Conservation (phyloP, 1,284 basidiomycete species). For the Anthracocystis panici-leucophaei region DNA sequence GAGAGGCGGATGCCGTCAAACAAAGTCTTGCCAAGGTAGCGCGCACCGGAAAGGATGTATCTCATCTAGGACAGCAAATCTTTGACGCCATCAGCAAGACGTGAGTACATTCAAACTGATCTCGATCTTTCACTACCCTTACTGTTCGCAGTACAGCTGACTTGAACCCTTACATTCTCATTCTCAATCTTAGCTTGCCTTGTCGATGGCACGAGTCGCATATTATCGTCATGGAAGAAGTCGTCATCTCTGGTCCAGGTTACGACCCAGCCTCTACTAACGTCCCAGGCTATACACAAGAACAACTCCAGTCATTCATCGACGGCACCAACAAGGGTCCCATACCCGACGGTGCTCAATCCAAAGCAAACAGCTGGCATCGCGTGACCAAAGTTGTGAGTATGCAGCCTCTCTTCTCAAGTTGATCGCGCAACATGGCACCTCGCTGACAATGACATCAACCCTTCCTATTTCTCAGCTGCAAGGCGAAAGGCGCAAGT, state of each 20-base stretch:
- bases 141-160: neutral
- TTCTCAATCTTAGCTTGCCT: slow-evolving; percentile 48
- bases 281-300: slow-evolving; percentile 53
- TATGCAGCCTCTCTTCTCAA: slow-evolving; percentile 5
- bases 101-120: slow-evolving; percentile 41
- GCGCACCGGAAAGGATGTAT: slow-evolving; percentile 56
- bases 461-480: slow-evolving; percentile 21
- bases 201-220: slow-evolving; percentile 67
- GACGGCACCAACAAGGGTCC: slow-evolving; percentile 39
- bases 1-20: slow-evolving; percentile 54
- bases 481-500: slow-evolving; percentile 60
- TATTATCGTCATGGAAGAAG: slow-evolving; percentile 69
- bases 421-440: neutral
- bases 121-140: neutral
- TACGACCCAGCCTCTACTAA: slow-evolving; percentile 61
- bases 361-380: slow-evolving; percentile 62
- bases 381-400: slow-evolving; percentile 64
- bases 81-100: slow-evolving; percentile 68
- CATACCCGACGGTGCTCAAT: slow-evolving; percentile 46
- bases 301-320: slow-evolving; percentile 53
- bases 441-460: neutral
- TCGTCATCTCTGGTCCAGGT: slow-evolving; percentile 61
- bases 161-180: neutral
- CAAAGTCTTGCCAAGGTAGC: slow-evolving; percentile 52
- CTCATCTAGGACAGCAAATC: slow-evolving; percentile 54